Base-by-base conservation (phyloP, 2,329 filamentous ascomycete genomes). In the Phyllosticta citriasiana region DNA sequence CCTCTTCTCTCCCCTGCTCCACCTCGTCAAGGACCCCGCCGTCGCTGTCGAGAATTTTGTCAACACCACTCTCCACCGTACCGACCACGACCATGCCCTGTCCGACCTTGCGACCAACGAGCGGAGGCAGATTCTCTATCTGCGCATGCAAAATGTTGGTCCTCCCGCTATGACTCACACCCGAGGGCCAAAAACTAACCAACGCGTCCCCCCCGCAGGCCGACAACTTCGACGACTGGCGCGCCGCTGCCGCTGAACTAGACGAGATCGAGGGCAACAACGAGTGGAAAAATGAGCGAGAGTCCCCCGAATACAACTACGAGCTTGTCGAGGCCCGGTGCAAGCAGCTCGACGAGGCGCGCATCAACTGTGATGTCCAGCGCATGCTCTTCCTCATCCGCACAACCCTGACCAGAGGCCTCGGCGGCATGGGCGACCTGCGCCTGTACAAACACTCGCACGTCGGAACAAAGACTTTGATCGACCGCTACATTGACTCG, bases 341-440 rank as follows among this genome's bases (percentile, higher is more conserved):
- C 53, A 77, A 79, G 59, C 84, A 91, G 65, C 80, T 97, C 63
- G 87, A 96, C 66, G 81, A 87, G 10, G 91, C 91, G 16, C 83
- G 88, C 4, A 78, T 80, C 10, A 86, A 81, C 65, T 84, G 85
- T 65, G 89, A 97, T 72, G 81, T 91, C 60, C 82, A 81, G 64
- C 80, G 81, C 61, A 94, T 96, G 87, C 80, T 94, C 69, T 86
- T 91, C 69, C 79, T 94, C 47, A 80, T 96, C 47, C 85, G 92
- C 27, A 96, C 91, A 0, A 82, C 88, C 1, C 76, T 97, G 56
- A 90, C 87, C 50, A 86, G 92, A 53, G 87, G 92, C 67, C 77
- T 96, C 9, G 92, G 90, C 7, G 88, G 88, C 57, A 96, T 97
- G 88, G 90, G 89, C 64, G 88, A 91, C 68, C 81, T 88, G 52